phyloP scores from a whole-genome alignment of 257 asterid genomes.

The Anisodus tanguticus region DNA sequence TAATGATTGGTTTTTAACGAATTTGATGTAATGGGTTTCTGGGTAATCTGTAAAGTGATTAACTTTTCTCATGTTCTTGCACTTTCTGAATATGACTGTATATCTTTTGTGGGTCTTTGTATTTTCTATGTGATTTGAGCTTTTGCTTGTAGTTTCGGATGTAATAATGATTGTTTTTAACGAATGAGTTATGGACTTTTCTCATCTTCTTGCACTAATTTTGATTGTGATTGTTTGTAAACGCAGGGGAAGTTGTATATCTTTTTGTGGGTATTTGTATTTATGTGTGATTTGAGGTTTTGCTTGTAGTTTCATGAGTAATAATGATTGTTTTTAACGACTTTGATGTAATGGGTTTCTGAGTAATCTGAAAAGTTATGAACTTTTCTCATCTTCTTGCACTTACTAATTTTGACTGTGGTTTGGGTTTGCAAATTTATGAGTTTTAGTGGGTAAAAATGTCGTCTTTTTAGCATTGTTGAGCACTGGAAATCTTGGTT shows the following conservation, averaged over 20 bases:
- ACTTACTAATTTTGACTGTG: too few species aligned
- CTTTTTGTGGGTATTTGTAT: background rate
- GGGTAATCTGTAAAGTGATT: too few species aligned
- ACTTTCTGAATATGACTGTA: background rate
- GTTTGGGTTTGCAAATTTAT: too few species aligned
- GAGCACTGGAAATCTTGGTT: background rate
- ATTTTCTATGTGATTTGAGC: background rate
- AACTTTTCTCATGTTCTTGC: background rate
- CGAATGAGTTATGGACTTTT: constrained; percentile 35
- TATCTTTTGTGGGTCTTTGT: too few species aligned
- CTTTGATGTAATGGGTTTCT: constrained; percentile 46
- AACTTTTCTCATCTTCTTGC: background rate
- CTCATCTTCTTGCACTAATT: background rate
- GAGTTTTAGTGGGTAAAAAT: background rate
- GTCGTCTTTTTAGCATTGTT: background rate
- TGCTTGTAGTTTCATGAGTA: background rate
- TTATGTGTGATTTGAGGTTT: constrained; percentile 4
- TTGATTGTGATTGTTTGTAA: background rate
- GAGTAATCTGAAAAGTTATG: constrained; percentile 25
- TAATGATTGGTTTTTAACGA: constrained; percentile 37
- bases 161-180: constrained; percentile 29
- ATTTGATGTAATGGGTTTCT: constrained; percentile 45
- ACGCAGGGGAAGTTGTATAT: background rate
- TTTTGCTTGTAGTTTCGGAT: background rate
- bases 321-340: constrained; percentile 39